Evolutionary conservation across 768 basidiomycete species (phyloP).

Genomic region (Phlebiopsis gigantea): DNA sequence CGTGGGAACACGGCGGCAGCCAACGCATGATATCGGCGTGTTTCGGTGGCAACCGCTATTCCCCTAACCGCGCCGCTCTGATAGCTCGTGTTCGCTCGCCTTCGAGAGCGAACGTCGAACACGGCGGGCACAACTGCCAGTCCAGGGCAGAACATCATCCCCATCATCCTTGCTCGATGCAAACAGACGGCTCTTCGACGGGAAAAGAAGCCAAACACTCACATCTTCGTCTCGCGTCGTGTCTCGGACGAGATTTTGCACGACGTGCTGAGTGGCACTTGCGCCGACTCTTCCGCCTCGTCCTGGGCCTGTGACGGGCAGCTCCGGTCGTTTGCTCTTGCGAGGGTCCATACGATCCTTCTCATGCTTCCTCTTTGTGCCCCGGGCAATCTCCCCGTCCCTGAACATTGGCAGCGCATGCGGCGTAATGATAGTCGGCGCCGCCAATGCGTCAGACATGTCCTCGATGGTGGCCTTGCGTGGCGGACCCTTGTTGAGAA

Average conservation of each 20-base stretch:
- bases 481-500: conserved; percentile 82
- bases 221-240: conserved; percentile 92
- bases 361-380: conserved; percentile 84
- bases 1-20: conserved; percentile 5
- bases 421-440: conserved; percentile 88
- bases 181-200: conserved; percentile 3
- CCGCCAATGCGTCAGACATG: conserved; percentile 79
- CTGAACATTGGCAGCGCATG: conserved; percentile 91
- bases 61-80: conserved; percentile 11
- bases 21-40: conserved; percentile 16
- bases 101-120: not conserved
- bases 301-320: conserved; percentile 91
- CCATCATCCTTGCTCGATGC: conserved; percentile 4
- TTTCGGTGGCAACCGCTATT: conserved; percentile 14
- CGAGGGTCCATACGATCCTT: conserved; percentile 84
- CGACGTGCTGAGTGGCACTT: conserved; percentile 94
- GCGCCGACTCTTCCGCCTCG: conserved; percentile 92
- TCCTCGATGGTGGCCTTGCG: conserved; percentile 82
- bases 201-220: conserved; percentile 37
- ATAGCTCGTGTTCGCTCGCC: conserved; percentile 3
- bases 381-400: conserved; percentile 66
- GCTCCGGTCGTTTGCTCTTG: conserved; percentile 88
- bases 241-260: conserved; percentile 90
- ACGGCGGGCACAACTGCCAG: not conserved
- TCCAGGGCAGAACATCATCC: not conserved